Evolutionary conservation across 768 basidiomycete species (phyloP).

Genomic region (Lactifluus volemus): DNA sequence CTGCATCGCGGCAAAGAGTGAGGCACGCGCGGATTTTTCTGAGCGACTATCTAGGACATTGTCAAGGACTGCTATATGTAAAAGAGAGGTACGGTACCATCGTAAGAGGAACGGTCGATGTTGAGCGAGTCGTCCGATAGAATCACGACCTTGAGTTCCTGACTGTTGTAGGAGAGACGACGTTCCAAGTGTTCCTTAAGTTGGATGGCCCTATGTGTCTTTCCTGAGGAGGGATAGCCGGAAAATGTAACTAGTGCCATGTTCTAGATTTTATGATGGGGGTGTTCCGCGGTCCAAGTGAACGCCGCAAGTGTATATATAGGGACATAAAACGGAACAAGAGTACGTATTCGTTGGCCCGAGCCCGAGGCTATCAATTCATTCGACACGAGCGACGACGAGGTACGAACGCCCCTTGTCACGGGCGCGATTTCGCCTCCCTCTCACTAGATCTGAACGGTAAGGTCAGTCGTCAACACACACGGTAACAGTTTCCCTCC

Average conservation of each 20-base stretch:
- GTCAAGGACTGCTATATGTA: background rate
- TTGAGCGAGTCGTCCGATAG: slow-evolving; percentile 71
- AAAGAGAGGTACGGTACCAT: slow-evolving; percentile 40
- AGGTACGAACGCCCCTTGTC: slow-evolving; percentile 1
- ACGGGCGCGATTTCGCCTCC: background rate
- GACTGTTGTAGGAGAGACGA: slow-evolving; percentile 45
- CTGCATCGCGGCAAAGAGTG: slow-evolving; percentile 76
- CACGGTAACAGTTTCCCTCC: too few species aligned
- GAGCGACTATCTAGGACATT: slow-evolving; percentile 50
- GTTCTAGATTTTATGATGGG: background rate
- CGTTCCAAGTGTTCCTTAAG: slow-evolving; percentile 49
- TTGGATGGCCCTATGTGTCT: slow-evolving; percentile 62
- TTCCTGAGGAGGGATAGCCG: slow-evolving; percentile 85
- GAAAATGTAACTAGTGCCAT: slow-evolving; percentile 94
- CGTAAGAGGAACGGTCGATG: slow-evolving; percentile 57
- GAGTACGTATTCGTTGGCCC: background rate
- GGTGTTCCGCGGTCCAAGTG: background rate
- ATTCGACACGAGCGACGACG: background rate
- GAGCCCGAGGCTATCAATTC: background rate
- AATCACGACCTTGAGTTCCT: slow-evolving; percentile 35
- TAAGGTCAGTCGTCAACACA: too few species aligned
- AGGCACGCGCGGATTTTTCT: slow-evolving; percentile 84
- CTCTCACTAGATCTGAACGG: background rate
- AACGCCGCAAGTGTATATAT: too few species aligned
- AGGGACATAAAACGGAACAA: too few species aligned